Base-by-base conservation (phyloP, 129 eudicot genomes). In the Cynara cardunculus region DNA sequence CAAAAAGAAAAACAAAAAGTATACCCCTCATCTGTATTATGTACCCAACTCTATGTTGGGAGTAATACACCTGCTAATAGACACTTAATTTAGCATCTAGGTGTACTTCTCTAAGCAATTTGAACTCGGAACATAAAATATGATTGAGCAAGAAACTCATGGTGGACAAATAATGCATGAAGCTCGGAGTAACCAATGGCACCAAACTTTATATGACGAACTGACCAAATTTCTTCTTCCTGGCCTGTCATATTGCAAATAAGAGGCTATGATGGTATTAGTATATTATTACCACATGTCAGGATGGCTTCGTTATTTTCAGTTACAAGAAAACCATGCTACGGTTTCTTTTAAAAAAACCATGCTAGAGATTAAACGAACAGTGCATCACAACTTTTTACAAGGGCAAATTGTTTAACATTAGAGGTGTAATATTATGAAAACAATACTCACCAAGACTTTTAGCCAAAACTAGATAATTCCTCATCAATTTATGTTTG, bases 51-150 rank as follows among this genome's bases (percentile, higher is more conserved):
- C 26, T 49, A 49, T 69, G 27, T 31, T 3, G 24, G 32, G 56
- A 56, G 71, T 31, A 56, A 6, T 56, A 80, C 27, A 80, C 71
- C 35, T 71, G 53, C 31, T 79, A 53, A 53, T 30, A 31, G 70
- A 16, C 39, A 34, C 39, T 34, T 71, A 79, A 53, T 32, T 56
- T 56, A 71, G 71, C 41, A 80, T 27, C 61, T 79, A 62, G 12
- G 22, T 62, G 21, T 62, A 76, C 59, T 34, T 31, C 73, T 76
- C 70, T 77, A 62, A 3, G 25, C 25, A 34, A 64, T 59, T 61
- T 5, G 26, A 61, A 64, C 9, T 7, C 19, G 7, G 7, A 71
- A 31, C 75, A 34, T 32, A 62, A 13, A 25, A 41, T 22, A 25
- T 37, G 18, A 53, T 10, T 30, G 46, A 21, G 16, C 37, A 78